phyloP scores from a whole-genome alignment of 768 basidiomycete species.

The Lactarius deliciosus region DNA sequence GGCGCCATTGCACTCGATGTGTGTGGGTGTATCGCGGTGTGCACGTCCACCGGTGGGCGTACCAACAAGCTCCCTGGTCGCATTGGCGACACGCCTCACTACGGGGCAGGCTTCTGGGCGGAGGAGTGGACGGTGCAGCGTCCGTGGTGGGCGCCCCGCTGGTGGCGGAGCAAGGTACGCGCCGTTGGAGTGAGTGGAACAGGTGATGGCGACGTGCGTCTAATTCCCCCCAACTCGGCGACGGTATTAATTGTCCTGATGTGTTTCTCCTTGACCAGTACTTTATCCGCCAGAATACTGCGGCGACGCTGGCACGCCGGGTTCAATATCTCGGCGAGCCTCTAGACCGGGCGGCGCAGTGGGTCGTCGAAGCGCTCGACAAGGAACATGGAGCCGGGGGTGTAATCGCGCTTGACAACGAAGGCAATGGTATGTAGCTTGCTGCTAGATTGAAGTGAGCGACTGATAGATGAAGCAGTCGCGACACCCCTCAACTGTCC shows the following conservation, averaged over 20 bases:
- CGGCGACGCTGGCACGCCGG: slow-evolving; percentile 62
- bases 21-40: slow-evolving; percentile 66
- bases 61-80: slow-evolving; percentile 85
- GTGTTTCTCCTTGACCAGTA: slow-evolving; percentile 45
- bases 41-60: slow-evolving; percentile 79
- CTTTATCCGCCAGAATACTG: slow-evolving; percentile 71
- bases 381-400: slow-evolving; percentile 68
- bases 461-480: slow-evolving; percentile 42
- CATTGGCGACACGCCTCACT: slow-evolving; percentile 78
- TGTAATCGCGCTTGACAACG: slow-evolving; percentile 66
- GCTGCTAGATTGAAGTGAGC: not conserved
- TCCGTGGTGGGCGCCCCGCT: slow-evolving; percentile 44
- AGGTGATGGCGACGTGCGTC: slow-evolving; percentile 77
- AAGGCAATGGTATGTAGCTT: slow-evolving; percentile 58
- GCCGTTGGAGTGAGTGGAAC: slow-evolving; percentile 82
- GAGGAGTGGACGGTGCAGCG: slow-evolving; percentile 61
- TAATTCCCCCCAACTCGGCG: not conserved
- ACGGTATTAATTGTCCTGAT: slow-evolving; percentile 6
- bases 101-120: slow-evolving; percentile 83
- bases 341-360: slow-evolving; percentile 51
- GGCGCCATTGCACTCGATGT: slow-evolving; percentile 81
- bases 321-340: slow-evolving; percentile 61
- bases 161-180: slow-evolving; percentile 35
- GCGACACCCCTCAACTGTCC: slow-evolving; percentile 71
- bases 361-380: slow-evolving; percentile 58